These are phyloP conservation scores for Polyporus tsugae DNA, from an alignment of 1,284 basidiomycete species.

Conservation along the genomic window DNA sequence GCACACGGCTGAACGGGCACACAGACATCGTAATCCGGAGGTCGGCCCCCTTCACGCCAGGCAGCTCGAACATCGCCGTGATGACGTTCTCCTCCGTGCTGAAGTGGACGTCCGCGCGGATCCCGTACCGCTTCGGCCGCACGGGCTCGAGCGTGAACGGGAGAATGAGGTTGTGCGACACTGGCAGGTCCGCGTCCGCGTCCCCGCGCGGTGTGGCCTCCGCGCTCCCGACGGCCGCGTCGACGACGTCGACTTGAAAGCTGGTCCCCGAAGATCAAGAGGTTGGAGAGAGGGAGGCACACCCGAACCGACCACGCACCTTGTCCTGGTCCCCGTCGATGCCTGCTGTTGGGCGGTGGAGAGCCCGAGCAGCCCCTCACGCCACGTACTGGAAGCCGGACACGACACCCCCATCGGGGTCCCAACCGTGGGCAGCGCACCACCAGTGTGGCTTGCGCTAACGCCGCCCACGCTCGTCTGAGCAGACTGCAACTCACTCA, in stretches of 20 bases:
- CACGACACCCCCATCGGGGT: constrained; percentile 34
- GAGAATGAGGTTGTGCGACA: background rate
- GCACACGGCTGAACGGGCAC: constrained; percentile 61
- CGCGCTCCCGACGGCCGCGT: background rate
- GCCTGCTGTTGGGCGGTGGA: background rate
- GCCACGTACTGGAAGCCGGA: constrained; percentile 35
- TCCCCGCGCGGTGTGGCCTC: constrained; percentile 23
- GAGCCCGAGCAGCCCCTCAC: constrained; percentile 27
- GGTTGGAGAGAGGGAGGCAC: constrained; percentile 4
- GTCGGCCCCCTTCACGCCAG: constrained; percentile 63
- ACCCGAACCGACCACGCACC: constrained; percentile 26
- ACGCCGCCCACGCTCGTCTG: constrained; percentile 31
- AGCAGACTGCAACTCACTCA: constrained; percentile 31
- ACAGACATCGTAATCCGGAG: constrained; percentile 61
- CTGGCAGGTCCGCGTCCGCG: background rate
- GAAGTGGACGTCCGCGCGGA: constrained; percentile 66
- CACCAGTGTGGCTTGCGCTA: constrained; percentile 10
- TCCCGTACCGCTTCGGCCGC: constrained; percentile 37
- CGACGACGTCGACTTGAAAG: constrained; percentile 4
- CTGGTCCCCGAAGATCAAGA: constrained; percentile 13
- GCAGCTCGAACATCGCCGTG: constrained; percentile 68
- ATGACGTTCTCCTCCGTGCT: constrained; percentile 50
- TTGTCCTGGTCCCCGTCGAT: constrained; percentile 9
- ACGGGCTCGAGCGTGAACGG: constrained; percentile 14
- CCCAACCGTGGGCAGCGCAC: constrained; percentile 31